Evolutionary conservation across 352 stramenopile genomes (phyloP).

Genomic region (Pythium angustatum): DNA sequence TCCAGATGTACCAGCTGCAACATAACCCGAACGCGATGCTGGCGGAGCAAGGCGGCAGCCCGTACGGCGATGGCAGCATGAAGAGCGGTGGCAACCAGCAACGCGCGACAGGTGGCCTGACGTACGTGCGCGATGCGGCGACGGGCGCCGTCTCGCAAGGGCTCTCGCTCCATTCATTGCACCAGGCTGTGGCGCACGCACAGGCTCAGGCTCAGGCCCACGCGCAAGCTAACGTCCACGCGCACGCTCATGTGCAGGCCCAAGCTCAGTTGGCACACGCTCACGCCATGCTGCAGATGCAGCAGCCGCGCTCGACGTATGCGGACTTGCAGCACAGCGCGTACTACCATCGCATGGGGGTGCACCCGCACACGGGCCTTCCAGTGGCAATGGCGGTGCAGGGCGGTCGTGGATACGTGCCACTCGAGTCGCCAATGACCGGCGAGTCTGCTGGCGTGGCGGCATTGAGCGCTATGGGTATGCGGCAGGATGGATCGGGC

Average conservation of each 20-base stretch:
- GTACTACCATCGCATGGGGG: slow-evolving; percentile 57
- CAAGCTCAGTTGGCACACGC: slow-evolving; percentile 49
- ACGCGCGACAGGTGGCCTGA: not conserved
- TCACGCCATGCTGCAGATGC: slow-evolving; percentile 53
- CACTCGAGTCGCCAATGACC: slow-evolving; percentile 11
- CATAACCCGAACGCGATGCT: slow-evolving; percentile 52
- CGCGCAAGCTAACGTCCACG: slow-evolving; percentile 26
- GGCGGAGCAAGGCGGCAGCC: slow-evolving; percentile 35
- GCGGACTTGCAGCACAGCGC: slow-evolving; percentile 45
- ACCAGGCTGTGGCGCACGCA: slow-evolving; percentile 40
- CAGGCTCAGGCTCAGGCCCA: slow-evolving; percentile 33
- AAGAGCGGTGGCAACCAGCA: slow-evolving; percentile 21
- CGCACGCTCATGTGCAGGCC: slow-evolving; percentile 40
- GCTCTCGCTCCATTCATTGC: slow-evolving; percentile 60
- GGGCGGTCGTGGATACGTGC: slow-evolving; percentile 21
- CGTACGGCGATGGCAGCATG: slow-evolving; percentile 57
- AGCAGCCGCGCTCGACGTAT: slow-evolving; percentile 42
- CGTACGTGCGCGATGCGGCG: slow-evolving; percentile 32
- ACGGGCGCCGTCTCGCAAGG: slow-evolving; percentile 35
- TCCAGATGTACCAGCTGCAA: slow-evolving; percentile 86
- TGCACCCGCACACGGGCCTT: slow-evolving; percentile 31
- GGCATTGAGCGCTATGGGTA: slow-evolving; percentile 5
- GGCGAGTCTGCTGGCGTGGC: not conserved
- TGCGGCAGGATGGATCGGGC: slow-evolving; percentile 14
- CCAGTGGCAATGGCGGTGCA: slow-evolving; percentile 18